Percentiles rank a stretch among this genome's conserved stretches.
Conservation (phyloP, 2,329 filamentous ascomycete genomes). For the Plenodomus biglobosus region DNA sequence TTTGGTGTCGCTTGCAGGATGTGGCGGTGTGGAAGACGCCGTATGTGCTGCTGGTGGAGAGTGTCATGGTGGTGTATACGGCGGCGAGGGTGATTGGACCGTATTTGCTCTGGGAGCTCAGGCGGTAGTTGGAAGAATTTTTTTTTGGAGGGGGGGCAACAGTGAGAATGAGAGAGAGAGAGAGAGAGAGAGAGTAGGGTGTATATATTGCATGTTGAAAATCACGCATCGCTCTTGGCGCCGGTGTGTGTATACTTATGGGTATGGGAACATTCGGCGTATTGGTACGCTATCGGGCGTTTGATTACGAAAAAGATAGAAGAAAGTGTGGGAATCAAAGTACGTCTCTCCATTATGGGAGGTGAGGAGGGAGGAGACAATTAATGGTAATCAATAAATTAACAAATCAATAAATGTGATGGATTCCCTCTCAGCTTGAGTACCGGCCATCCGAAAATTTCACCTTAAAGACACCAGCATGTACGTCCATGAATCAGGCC, state of each 20-base stretch:
- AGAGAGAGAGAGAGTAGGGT: too few species aligned
- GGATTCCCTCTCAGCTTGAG: too few species aligned
- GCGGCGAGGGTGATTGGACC: slow-evolving; percentile 82
- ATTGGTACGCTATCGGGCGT: too few species aligned
- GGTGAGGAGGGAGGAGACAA: too few species aligned
- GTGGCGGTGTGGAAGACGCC: slow-evolving; percentile 48
- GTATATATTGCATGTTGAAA: too few species aligned
- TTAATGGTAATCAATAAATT: slow-evolving; percentile 1
- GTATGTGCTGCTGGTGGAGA: slow-evolving; percentile 62
- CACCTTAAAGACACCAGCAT: too few species aligned
- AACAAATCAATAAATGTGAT: neutral
- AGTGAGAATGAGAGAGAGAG: neutral
- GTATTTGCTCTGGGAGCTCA: slow-evolving; percentile 71
- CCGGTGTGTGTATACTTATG: too few species aligned
- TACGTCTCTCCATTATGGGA: slow-evolving; percentile 1
- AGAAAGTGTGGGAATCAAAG: neutral
- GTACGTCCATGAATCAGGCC: too few species aligned
- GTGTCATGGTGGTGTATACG: slow-evolving; percentile 72
- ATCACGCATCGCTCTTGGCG: too few species aligned
- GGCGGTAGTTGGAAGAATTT: too few species aligned
- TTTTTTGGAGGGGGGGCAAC: neutral
- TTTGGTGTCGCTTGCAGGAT: slow-evolving; percentile 66
- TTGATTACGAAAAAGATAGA: neutral
- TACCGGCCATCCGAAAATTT: too few species aligned
- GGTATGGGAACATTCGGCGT: too few species aligned